Evolutionary conservation across 208 protist genomes (phyloP).

Genomic region (Wallacemonas rigidus): DNA sequence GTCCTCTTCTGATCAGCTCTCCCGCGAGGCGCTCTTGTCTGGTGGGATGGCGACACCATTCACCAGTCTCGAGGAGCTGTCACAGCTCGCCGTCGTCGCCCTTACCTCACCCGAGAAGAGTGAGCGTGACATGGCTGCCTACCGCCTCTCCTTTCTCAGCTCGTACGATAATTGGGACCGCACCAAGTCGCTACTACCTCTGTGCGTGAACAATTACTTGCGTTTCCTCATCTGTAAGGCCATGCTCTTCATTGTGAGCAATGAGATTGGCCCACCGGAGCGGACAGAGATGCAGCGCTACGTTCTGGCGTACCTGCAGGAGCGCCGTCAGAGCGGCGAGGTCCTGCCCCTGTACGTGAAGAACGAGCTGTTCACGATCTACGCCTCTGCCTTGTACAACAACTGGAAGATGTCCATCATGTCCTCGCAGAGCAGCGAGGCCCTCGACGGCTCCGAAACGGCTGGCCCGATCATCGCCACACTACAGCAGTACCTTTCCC

Average conservation of each 20-base stretch:
- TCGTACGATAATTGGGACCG: conserved; percentile 82
- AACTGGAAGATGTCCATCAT: conserved; percentile 78
- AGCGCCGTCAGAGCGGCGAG: conserved; percentile 36
- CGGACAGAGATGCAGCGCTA: conserved; percentile 64
- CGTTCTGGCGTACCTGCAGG: conserved; percentile 60
- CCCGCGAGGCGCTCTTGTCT: conserved; percentile 16
- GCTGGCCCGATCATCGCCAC: conserved; percentile 29
- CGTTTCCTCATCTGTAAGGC: conserved; percentile 85
- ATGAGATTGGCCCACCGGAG: conserved; percentile 85
- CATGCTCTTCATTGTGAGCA: conserved; percentile 83
- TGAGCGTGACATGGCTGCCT: conserved; percentile 50
- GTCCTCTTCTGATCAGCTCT: background rate
- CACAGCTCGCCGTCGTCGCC: conserved; percentile 32
- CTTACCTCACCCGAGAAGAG: conserved; percentile 64
- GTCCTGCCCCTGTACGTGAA: conserved; percentile 58
- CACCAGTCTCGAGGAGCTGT: conserved; percentile 40
- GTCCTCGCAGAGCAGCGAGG: conserved; percentile 18
- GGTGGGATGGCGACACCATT: conserved; percentile 7
- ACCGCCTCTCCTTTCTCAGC: conserved; percentile 78
- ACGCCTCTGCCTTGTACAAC: conserved; percentile 67
- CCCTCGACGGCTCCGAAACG: conserved; percentile 30
- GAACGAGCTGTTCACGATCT: conserved; percentile 74
- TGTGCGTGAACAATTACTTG: conserved; percentile 61
- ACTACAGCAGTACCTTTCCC: conserved; percentile 52
- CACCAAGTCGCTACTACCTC: conserved; percentile 57